A percentile compares a stretch with the other conserved stretches of the same genome.
These are phyloP conservation scores for Verticillium zaregamsianum DNA, from an alignment of 2,329 filamentous ascomycete genomes.

Conservation along the genomic window DNA sequence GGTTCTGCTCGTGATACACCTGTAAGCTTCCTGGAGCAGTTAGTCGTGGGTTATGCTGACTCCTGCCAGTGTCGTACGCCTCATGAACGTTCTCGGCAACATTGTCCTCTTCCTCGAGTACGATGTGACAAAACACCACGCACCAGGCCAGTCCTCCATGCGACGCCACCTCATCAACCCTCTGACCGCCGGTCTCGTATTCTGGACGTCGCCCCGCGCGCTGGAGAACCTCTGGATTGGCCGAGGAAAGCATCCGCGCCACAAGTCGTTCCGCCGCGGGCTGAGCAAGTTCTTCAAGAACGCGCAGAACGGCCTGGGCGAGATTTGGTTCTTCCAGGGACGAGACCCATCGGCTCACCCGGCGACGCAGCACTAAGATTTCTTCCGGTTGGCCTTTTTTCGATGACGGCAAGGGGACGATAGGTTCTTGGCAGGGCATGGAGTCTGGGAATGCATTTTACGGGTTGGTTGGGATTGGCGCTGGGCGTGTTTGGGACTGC, in stretches of 20 bases:
- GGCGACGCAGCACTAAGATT: neutral
- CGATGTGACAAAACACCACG: slow-evolving; percentile 30
- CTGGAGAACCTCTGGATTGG: slow-evolving; percentile 5
- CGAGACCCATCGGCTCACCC: neutral
- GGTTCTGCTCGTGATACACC: neutral
- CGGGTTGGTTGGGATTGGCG: neutral
- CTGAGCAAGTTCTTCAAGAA: neutral
- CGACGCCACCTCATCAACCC: slow-evolving; percentile 4
- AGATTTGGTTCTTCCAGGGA: neutral
- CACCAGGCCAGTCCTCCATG: slow-evolving; percentile 19
- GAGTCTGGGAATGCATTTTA: neutral
- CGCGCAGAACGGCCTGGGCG: neutral
- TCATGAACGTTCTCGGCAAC: slow-evolving; percentile 34
- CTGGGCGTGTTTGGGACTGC: neutral
- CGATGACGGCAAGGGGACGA: neutral
- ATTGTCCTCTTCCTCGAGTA: slow-evolving; percentile 29
- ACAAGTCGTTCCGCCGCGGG: slow-evolving; percentile 2
- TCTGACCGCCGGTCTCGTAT: slow-evolving; percentile 1
- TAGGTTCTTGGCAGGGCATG: neutral
- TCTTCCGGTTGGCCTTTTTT: neutral
- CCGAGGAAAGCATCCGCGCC: neutral
- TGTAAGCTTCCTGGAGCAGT: slow-evolving; percentile 24
- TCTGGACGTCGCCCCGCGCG: slow-evolving; percentile 2
- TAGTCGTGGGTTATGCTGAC: neutral
- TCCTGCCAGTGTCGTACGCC: slow-evolving; percentile 27